Conservation (phyloP, 305 asterid genomes). For the Solanum hybrid region DNA sequence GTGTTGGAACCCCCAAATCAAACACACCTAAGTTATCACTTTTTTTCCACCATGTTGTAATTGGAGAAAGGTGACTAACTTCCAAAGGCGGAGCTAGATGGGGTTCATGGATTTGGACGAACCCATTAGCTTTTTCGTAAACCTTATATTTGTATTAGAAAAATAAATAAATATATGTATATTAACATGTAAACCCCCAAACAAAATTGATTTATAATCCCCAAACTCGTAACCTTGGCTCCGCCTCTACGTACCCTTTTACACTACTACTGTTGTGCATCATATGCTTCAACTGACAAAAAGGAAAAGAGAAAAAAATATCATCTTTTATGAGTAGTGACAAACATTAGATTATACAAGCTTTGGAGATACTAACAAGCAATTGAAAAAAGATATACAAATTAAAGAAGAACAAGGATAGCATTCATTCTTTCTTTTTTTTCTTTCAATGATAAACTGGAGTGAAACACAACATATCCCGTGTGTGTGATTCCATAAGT, state of each 20-base stretch:
- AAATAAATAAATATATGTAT: too few relatives aligned
- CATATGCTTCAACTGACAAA: neutral
- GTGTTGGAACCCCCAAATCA: neutral
- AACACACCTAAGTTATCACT: neutral
- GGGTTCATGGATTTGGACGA: neutral
- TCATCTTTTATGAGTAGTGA: neutral
- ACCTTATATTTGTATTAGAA: too few relatives aligned
- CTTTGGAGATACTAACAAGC: neutral
- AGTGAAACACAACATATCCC: neutral
- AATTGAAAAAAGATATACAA: neutral
- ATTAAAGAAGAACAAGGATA: neutral
- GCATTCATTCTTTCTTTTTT: neutral
- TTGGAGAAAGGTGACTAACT: neutral
- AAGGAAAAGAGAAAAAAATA: neutral
- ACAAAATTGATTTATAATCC: rapidly evolving
- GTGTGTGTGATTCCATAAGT: neutral
- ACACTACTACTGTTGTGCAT: neutral
- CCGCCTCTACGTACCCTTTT: neutral
- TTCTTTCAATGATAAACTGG: neutral
- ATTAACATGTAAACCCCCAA: rapidly evolving
- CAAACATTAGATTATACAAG: neutral
- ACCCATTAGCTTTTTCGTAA: rapidly evolving
- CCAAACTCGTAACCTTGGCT: neutral
- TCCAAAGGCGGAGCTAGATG: rapidly evolving
- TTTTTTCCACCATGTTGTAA: neutral